These are phyloP conservation scores for Didymosphaeria variabile DNA, from an alignment of 2,329 filamentous ascomycete species.

Conservation along the genomic window DNA sequence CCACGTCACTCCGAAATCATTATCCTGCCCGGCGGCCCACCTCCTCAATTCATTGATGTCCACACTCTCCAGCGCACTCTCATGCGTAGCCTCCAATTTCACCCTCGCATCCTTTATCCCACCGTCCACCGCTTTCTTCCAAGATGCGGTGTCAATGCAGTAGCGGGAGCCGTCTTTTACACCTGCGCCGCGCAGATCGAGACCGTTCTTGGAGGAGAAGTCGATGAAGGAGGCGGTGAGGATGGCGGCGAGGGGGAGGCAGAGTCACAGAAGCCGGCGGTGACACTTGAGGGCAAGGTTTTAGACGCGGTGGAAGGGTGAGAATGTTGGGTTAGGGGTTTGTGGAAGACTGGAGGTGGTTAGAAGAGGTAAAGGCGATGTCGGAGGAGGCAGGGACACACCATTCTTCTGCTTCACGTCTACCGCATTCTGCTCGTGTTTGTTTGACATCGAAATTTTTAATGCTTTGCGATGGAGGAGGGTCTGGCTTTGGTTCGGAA, in stretches of 20 bases:
- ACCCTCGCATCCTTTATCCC: constrained; percentile 45
- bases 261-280: constrained; percentile 30
- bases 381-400: constrained; percentile 1
- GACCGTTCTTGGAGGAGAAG: constrained; percentile 64
- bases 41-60: constrained; percentile 57
- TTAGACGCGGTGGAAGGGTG: constrained; percentile 10
- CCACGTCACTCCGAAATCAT: constrained; percentile 14
- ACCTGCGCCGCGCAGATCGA: constrained; percentile 64
- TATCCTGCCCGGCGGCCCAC: constrained; percentile 55
- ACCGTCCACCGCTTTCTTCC: constrained; percentile 57
- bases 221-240: constrained; percentile 69
- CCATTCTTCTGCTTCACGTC: constrained; percentile 42
- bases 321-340: constrained; percentile 27
- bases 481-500: background rate
- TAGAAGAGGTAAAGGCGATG: background rate
- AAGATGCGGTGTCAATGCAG: constrained; percentile 66
- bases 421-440: constrained; percentile 32
- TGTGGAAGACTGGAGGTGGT: constrained; percentile 28
- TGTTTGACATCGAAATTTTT: constrained; percentile 24
- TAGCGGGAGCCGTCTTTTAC: constrained; percentile 66
- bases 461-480: background rate
- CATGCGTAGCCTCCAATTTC: constrained; percentile 61
- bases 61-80: constrained; percentile 58
- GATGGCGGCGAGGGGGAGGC: constrained; percentile 59
- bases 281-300: constrained; percentile 18